phyloP scores from a whole-genome alignment of 2,329 filamentous ascomycete species.

The Raffaelea albimanens region DNA sequence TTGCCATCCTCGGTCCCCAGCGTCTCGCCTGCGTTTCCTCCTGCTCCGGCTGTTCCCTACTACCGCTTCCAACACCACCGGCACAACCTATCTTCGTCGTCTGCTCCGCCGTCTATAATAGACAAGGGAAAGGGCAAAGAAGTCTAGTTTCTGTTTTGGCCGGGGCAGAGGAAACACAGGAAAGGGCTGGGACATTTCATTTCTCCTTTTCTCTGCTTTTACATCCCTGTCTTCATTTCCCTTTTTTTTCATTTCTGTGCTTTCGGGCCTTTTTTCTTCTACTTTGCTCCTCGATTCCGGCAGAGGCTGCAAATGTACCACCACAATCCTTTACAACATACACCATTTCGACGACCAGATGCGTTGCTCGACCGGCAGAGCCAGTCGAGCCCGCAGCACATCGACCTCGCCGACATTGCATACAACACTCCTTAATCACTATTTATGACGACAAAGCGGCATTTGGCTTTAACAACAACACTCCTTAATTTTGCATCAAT shows the following conservation, averaged over 20 bases:
- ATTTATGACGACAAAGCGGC: slow-evolving; percentile 13
- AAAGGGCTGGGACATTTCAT: too few species aligned
- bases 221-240: not conserved
- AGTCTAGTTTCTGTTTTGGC: too few species aligned
- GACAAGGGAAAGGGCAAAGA: slow-evolving; percentile 26
- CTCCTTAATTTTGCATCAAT: slow-evolving; percentile 22
- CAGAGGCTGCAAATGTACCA: slow-evolving; percentile 11
- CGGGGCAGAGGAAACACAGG: too few species aligned
- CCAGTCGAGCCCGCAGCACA: not conserved
- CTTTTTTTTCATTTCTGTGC: not conserved
- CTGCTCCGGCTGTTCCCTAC: slow-evolving; percentile 23
- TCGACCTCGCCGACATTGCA: too few species aligned
- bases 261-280: slow-evolving; percentile 2
- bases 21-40: slow-evolving; percentile 30
- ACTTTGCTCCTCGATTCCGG: slow-evolving; percentile 11
- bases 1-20: slow-evolving; percentile 20
- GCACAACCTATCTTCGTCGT: slow-evolving; percentile 26
- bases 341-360: too few species aligned
- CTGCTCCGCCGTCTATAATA: slow-evolving; percentile 21
- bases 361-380: not conserved
- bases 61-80: slow-evolving; percentile 17
- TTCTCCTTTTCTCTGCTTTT: too few species aligned
- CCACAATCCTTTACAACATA: slow-evolving; percentile 7
- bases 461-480: slow-evolving; percentile 12
- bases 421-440: slow-evolving; percentile 22